Evolutionary conservation across 768 basidiomycete genomes (phyloP).

Genomic region (Hypholoma fasciculare): DNA sequence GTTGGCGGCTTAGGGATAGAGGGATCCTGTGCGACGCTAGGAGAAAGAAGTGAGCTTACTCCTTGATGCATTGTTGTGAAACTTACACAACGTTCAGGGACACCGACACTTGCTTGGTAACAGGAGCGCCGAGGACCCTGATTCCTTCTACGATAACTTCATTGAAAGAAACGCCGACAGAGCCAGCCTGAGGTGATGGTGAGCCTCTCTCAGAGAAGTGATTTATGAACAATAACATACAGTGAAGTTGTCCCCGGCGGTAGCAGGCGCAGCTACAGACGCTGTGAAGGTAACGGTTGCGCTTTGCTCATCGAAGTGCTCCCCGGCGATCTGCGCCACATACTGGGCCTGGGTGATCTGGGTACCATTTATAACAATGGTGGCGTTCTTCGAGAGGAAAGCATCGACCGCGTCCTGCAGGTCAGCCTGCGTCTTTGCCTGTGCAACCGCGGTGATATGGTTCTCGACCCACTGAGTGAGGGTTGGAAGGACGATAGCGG

Average conservation of each 20-base stretch:
- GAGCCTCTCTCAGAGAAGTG: background rate
- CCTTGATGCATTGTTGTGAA: background rate
- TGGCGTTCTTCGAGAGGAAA: conserved; percentile 35
- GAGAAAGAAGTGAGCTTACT: background rate
- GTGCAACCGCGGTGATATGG: conserved; percentile 35
- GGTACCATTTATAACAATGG: conserved; percentile 42
- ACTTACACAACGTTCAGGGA: conserved; percentile 41
- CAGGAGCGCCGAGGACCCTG: conserved; percentile 31
- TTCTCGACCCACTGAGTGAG: conserved; percentile 43
- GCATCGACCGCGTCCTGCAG: conserved; percentile 40
- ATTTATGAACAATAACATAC: background rate
- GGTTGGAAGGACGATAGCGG: conserved; percentile 26
- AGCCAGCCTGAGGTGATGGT: conserved; percentile 1
- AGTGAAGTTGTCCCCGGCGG: background rate
- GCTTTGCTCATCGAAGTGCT: conserved; percentile 28
- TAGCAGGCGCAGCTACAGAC: conserved; percentile 28
- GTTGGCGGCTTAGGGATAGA: conserved; percentile 14
- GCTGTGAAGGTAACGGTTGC: conserved; percentile 28
- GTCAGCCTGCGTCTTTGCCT: conserved; percentile 32
- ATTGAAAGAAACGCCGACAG: conserved; percentile 37
- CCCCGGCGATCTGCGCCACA: conserved; percentile 32
- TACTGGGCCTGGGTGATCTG: conserved; percentile 38
- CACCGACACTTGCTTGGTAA: conserved; percentile 28
- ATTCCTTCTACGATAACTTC: conserved; percentile 31
- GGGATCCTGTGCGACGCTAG: conserved; percentile 19